Conservation (phyloP, 768 basidiomycete genomes). For the Boletus coccyginus region DNA sequence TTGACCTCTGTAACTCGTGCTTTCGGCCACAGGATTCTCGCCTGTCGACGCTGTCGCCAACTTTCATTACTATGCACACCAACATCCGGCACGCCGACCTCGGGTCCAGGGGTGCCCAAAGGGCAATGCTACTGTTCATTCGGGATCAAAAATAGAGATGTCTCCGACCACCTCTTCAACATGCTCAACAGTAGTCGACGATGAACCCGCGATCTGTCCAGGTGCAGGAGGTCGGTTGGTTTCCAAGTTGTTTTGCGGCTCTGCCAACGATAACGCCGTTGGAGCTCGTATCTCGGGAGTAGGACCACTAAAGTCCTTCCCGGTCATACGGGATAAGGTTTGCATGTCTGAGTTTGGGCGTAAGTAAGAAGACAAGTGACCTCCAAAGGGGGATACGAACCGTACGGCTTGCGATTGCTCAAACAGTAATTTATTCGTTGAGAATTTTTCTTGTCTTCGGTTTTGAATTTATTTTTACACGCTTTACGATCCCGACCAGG, state of each 20-base stretch:
- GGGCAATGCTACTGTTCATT: constrained; percentile 2
- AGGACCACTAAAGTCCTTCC: constrained; percentile 82
- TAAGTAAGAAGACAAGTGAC: neutral
- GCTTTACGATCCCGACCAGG: constrained; percentile 85
- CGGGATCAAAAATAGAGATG: constrained; percentile 22
- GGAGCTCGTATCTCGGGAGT: constrained; percentile 61
- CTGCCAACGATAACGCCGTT: constrained; percentile 33
- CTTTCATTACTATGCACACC: no score
- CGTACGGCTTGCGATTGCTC: constrained; percentile 73
- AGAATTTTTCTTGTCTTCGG: constrained; percentile 80
- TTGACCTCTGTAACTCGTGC: no score
- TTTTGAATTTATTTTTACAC: constrained; percentile 91
- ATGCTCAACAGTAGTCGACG: constrained; percentile 33
- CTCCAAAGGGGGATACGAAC: constrained; percentile 38
- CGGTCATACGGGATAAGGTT: constrained; percentile 75
- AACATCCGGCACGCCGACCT: no score
- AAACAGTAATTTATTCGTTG: constrained; percentile 73
- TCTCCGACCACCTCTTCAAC: constrained; percentile 32
- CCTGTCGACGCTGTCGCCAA: no score
- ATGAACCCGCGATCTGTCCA: constrained; percentile 27
- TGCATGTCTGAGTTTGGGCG: constrained; percentile 53
- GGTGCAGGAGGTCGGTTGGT: neutral
- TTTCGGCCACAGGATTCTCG: no score
- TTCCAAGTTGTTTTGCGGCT: constrained; percentile 11
- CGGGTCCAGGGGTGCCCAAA: no score